phyloP scores from a whole-genome alignment of 768 basidiomycete species.

The Tricholoma sp. region DNA sequence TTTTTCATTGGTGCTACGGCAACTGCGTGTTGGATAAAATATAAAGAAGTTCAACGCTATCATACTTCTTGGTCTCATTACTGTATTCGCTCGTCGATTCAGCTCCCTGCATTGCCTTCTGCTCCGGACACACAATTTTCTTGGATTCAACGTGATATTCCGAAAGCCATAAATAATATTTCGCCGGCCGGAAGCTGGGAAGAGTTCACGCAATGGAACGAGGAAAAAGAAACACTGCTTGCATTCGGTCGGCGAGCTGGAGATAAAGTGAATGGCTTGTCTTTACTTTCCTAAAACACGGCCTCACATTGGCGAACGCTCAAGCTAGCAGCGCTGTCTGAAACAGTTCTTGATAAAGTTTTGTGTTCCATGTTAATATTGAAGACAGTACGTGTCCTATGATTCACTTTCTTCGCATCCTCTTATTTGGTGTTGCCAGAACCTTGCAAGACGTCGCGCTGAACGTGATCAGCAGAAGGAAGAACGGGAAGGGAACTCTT shows the following conservation, averaged over 20 bases:
- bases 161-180: conserved; percentile 16
- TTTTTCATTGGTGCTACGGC: conserved; percentile 55
- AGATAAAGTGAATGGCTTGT: conserved; percentile 36
- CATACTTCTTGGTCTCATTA: conserved; percentile 15
- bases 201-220: neutral
- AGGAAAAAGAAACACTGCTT: conserved; percentile 41
- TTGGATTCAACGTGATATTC: conserved; percentile 19
- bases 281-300: neutral
- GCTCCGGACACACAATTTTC: conserved; percentile 7
- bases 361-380: conserved; percentile 50
- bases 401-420: conserved; percentile 15
- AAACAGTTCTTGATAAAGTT: conserved; percentile 62
- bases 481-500: conserved; percentile 22
- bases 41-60: neutral
- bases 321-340: conserved; percentile 61
- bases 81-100: conserved; percentile 25
- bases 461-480: conserved; percentile 38
- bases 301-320: neutral
- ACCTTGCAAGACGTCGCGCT: conserved; percentile 48
- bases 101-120: conserved; percentile 6
- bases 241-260: conserved; percentile 44
- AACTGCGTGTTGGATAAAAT: conserved; percentile 33
- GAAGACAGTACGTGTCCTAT: conserved; percentile 45
- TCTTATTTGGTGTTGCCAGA: conserved; percentile 28
- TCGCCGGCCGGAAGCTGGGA: conserved; percentile 10